Evolutionary conservation across 306 rosid species (phyloP).

Genomic region (Citrullus mucosospermus): DNA sequence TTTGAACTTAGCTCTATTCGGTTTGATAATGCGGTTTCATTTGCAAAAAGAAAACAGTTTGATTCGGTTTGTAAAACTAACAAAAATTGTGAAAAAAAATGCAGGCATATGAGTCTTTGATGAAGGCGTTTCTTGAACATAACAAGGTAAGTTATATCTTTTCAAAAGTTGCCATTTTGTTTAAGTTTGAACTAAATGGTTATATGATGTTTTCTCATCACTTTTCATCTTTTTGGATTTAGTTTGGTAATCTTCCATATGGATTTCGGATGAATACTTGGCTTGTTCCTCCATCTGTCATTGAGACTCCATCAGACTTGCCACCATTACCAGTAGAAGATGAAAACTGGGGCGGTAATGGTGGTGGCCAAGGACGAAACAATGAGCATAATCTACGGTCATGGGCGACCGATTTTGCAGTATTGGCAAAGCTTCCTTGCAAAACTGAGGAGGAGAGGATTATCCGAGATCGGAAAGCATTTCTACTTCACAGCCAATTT

Average conservation of each 20-base stretch:
- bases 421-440: conserved; percentile 69
- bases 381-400: conserved; percentile 43
- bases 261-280: conserved; percentile 92
- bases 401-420: conserved; percentile 72
- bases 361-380: conserved; percentile 73
- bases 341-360: conserved; percentile 88
- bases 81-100: conserved; percentile 1
- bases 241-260: conserved; percentile 97
- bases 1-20: background rate
- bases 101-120: conserved; percentile 80
- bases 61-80: background rate
- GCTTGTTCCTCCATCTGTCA: conserved; percentile 80
- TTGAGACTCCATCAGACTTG: conserved; percentile 51
- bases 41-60: background rate
- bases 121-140: conserved; percentile 74
- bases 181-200: background rate
- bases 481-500: conserved; percentile 72
- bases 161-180: background rate
- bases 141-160: conserved; percentile 47
- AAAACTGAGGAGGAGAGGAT: conserved; percentile 93
- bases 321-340: conserved; percentile 67
- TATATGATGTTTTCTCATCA: conserved; percentile 5
- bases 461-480: conserved; percentile 82
- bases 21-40: background rate
- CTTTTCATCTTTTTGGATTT: background rate